Evolutionary conservation across 78 protist species (phyloP), one percentile per base, ranked within the genome.

Genomic region (Protostelium mycophagum): DNA sequence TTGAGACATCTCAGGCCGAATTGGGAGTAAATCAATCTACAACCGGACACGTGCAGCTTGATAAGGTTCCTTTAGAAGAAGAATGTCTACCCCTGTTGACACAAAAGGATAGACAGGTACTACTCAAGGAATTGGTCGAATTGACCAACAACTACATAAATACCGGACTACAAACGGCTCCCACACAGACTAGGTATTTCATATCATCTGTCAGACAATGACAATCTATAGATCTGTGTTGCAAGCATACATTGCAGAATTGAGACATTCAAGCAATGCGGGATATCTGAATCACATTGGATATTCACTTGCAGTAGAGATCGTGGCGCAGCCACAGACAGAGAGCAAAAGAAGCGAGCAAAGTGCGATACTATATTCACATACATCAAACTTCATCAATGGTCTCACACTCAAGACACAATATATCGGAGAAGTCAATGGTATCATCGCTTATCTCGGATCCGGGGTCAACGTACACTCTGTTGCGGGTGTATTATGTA

Each of bases 291-390:
- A 92, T 25, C 96, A 93, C 84, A 39, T 90, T 28, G 96, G 96
- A 86, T 73, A 87, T 85, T 93, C 96, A 23, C 37, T 93, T 28
- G 96, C 93, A 0, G 93, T 90, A 0, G 93, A 93, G 85, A 83
- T 93, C 63, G 96, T 91, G 0, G 63, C 92, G 1, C 0, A 28
- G 34, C 34, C 35, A 0, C 9, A 86, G 63, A 34, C 0, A 0
- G 63, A 86, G 34, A 63, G 1, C 35, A 28, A 85, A 31, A 85
- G 5, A 25, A 83, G 34, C 37, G 85, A 28, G 34, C 37, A 1
- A 5, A 10, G 1, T 28, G 37, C 28, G 5, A 28, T 1, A 23
- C 35, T 29, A 1, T 25, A 25, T 37, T 29, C 31, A 25, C 31
- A 35, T 23, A n/a, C 1, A 35, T 25, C 84, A 1, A n/a, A 1